Evolutionary conservation across 495 filamentous ascomycete species (phyloP).

Genomic region (Hypoxylon rickii): DNA sequence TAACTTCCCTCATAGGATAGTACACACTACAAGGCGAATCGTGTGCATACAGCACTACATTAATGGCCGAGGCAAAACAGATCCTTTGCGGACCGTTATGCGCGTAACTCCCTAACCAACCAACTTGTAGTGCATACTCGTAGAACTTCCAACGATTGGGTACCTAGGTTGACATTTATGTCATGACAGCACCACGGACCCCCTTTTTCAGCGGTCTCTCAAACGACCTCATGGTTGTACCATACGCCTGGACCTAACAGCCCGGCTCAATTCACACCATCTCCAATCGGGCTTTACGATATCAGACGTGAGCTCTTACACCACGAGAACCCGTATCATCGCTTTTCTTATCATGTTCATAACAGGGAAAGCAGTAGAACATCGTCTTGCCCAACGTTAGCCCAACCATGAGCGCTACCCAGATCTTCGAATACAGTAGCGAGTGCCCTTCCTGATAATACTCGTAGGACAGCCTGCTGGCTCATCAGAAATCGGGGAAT

Average conservation of each 20-base stretch:
- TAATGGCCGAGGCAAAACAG: too few relatives aligned
- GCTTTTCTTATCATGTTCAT: neutral
- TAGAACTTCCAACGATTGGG: slow-evolving; percentile 11
- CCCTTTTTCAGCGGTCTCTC: slow-evolving; percentile 1
- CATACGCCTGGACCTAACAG: too few relatives aligned
- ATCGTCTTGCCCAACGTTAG: slow-evolving; percentile 1
- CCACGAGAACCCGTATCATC: neutral
- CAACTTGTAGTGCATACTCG: slow-evolving; percentile 16
- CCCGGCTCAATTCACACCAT: neutral
- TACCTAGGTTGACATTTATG: slow-evolving; percentile 10
- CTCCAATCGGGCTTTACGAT: slow-evolving; percentile 10
- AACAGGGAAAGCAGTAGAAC: too few relatives aligned
- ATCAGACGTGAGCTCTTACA: slow-evolving; percentile 8
- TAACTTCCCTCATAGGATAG: slow-evolving; percentile 1
- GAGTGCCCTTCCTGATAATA: slow-evolving; percentile 1
- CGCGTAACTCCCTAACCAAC: neutral
- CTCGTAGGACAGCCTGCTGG: slow-evolving; percentile 1
- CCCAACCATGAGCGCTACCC: slow-evolving; percentile 4
- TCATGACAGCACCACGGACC: neutral
- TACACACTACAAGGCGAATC: slow-evolving; percentile 2
- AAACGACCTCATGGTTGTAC: slow-evolving; percentile 5
- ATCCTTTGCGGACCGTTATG: too few relatives aligned
- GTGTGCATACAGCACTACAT: too few relatives aligned
- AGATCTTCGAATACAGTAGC: slow-evolving; percentile 3
- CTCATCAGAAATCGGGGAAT: slow-evolving; percentile 71